phyloP scores from a whole-genome alignment of 345 rosid species.

The Dimocarpus longan region DNA sequence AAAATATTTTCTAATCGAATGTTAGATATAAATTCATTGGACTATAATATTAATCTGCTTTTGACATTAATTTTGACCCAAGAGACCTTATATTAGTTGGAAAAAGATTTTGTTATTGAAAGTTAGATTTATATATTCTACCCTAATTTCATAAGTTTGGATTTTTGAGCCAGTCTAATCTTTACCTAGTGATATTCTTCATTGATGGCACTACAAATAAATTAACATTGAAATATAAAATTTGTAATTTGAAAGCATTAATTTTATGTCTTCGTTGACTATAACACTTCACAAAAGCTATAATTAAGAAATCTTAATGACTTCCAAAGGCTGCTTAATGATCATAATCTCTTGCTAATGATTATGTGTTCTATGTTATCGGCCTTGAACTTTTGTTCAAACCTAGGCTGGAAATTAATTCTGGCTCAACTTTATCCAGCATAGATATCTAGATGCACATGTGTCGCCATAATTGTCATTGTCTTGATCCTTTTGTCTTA shows the following conservation, averaged over 20 bases:
- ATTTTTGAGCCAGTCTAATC: no score
- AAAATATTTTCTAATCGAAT: no score
- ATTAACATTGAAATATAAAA: no score
- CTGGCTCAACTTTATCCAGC: slow-evolving; percentile 23
- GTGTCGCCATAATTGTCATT: slow-evolving; percentile 20
- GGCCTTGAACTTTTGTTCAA: not conserved
- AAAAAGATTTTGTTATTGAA: no score
- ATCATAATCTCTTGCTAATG: slow-evolving; percentile 12
- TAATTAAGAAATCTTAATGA: slow-evolving; percentile 6
- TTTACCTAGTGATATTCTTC: no score
- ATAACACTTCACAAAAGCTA: not conserved
- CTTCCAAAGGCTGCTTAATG: slow-evolving; percentile 12
- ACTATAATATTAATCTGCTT: no score
- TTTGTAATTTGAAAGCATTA: not conserved
- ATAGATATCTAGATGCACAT: slow-evolving; percentile 12
- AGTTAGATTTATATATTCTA: no score
- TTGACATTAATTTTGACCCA: no score
- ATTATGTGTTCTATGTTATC: slow-evolving; percentile 8
- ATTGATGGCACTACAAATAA: no score
- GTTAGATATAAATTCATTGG: no score
- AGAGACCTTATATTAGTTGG: no score
- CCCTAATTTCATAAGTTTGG: no score
- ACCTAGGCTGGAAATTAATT: slow-evolving; percentile 10
- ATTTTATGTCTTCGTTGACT: not conserved
- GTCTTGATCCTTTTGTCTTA: slow-evolving; percentile 12